Conservation (phyloP, 257 asterid species). For the Solanum paucissectum region DNA sequence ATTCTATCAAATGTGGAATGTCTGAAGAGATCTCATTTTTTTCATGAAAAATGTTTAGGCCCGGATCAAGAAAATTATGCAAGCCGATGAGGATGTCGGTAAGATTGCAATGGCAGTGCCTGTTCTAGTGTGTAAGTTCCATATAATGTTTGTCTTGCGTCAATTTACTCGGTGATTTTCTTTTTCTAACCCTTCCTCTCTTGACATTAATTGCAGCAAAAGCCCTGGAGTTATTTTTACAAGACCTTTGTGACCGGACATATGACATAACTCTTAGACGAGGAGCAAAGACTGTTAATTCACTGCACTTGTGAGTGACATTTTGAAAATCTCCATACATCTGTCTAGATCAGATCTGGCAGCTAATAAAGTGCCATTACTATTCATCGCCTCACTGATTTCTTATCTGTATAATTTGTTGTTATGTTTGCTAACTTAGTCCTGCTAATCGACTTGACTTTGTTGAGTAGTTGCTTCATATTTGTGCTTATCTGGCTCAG, state of each 20-base stretch:
- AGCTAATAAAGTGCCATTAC: neutral
- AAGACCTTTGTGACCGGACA: conserved; percentile 97
- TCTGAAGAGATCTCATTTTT: neutral
- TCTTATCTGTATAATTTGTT: neutral
- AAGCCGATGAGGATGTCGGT: conserved; percentile 97
- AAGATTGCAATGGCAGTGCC: conserved; percentile 96
- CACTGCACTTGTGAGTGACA: conserved; percentile 78
- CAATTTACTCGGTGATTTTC: neutral
- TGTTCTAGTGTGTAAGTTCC: conserved; percentile 77
- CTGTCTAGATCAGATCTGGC: neutral
- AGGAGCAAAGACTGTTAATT: conserved; percentile 92
- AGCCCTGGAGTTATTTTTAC: conserved; percentile 90
- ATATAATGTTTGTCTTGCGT: neutral
- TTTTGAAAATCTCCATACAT: neutral
- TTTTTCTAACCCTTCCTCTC: neutral
- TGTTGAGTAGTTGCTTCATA: neutral
- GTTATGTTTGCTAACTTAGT: neutral
- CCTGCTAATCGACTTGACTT: neutral
- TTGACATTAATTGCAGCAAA: conserved; percentile 56
- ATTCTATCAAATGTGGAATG: neutral
- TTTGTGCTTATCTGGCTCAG: neutral
- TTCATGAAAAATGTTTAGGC: conserved; percentile 37
- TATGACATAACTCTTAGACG: conserved; percentile 84
- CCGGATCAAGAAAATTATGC: conserved; percentile 91
- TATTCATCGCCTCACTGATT: neutral